Base-by-base conservation (phyloP, 768 basidiomycete species). In the Serendipita indica region DNA sequence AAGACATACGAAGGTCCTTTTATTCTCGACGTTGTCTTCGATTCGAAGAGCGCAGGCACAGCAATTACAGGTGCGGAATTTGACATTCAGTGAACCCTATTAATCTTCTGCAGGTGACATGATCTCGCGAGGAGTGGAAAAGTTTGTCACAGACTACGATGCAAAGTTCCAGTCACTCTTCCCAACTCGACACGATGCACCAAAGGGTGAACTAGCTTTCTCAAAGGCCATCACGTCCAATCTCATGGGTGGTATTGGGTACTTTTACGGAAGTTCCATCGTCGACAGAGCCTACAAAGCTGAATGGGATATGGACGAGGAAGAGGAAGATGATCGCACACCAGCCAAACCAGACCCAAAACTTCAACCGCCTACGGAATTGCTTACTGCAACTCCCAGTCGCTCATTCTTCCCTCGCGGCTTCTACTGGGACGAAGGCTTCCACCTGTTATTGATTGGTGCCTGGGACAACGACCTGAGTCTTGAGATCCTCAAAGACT, bases 361-460 rank as follows among this genome's bases (percentile, higher is more conserved):
- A 28, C 65, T 90, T 61, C 88, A 85, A 3, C 84, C 86, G 33
- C 84, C 88, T 4, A 81, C 75, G 60, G 79, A 81, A 18, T 71
- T 98, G 18, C 71, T 96, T 63, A 94, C 93, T 5, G 92, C 89
- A 0, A 98, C 94, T 0, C 93, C 93, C 3, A 94, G 91, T 67
- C 78, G 94, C 33, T 91, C 90, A 64, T 98, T 98, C 75, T 98
- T 98, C 75, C 93, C 93, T 0, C 77, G 93, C 68, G 93, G 93
- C 16, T 98, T 98, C 71, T 98, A 98, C 70, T 98, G 93, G 93
- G 93, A 98, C 69, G 93, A 98, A 71, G 93, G 93, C 1, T 98
- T 98, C 75, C 93, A 98, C 70, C 71, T 97, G 30, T 71, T 91
- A 33, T 84, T 93, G 63, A 88, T 98, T 43, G 90, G 90, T 16